These are phyloP conservation scores for Medicago lupulina DNA, from an alignment of 306 rosid genomes.

Conservation along the genomic window DNA sequence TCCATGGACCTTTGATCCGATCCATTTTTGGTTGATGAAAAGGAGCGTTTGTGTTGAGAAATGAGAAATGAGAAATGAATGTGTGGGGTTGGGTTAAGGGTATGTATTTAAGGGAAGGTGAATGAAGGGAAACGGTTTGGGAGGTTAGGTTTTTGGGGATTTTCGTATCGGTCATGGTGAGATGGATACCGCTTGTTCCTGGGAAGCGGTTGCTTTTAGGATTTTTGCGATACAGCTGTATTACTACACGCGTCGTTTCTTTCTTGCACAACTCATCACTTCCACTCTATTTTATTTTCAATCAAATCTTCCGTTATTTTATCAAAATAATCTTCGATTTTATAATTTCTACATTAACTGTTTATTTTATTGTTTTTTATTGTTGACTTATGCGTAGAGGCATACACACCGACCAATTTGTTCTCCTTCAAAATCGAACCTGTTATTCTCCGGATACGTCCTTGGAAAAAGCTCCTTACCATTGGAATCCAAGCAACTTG, in stretches of 20 bases:
- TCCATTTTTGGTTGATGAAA: conserved; percentile 46
- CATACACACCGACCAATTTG: too few species aligned
- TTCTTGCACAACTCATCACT: conserved; percentile 40
- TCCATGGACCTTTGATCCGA: conserved; percentile 99
- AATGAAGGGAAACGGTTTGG: conserved; percentile 56
- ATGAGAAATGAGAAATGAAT: too few species aligned
- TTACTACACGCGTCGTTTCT: conserved; percentile 73
- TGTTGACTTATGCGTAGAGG: too few species aligned
- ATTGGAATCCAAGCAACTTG: too few species aligned
- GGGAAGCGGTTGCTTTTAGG: conserved; percentile 54
- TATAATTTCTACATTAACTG: too few species aligned
- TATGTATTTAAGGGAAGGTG: conserved; percentile 45
- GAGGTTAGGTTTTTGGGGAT: conserved; percentile 48
- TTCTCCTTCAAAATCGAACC: too few species aligned
- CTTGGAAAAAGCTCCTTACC: too few species aligned
- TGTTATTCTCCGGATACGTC: too few species aligned
- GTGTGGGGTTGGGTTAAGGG: background rate
- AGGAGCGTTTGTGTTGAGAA: background rate
- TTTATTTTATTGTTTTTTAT: too few species aligned
- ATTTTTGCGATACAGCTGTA: conserved; percentile 95
- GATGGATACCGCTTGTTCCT: conserved; percentile 58
- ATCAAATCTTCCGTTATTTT: too few species aligned
- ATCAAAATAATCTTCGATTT: too few species aligned
- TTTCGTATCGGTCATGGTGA: conserved; percentile 27
- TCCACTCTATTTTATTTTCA: background rate